Conservation (phyloP, 345 rosid species). For the Carallia pectinifolia region DNA sequence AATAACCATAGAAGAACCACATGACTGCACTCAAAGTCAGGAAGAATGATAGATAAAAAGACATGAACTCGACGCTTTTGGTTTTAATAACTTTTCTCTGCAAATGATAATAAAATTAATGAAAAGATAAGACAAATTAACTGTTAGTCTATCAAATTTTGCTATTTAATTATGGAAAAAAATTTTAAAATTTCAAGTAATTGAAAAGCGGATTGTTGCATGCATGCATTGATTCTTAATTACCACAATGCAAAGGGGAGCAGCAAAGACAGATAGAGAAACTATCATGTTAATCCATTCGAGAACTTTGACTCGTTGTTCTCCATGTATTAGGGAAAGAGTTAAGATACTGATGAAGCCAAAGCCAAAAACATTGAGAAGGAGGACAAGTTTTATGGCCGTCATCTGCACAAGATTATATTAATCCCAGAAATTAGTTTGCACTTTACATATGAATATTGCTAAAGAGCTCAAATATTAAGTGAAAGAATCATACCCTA, state of each 20-base stretch:
- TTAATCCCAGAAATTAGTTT: too few relatives aligned
- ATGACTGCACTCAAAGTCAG: conserved; percentile 78
- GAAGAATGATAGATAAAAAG: conserved; percentile 63
- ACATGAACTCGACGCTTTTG: conserved; percentile 85
- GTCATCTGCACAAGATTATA: conserved; percentile 36
- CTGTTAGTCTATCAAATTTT: too few relatives aligned
- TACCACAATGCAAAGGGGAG: conserved; percentile 86
- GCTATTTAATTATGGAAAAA: too few relatives aligned
- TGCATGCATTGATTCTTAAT: conserved; percentile 4
- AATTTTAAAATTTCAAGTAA: not conserved
- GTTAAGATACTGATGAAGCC: conserved; percentile 47
- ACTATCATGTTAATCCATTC: conserved; percentile 83
- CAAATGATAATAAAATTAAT: not conserved
- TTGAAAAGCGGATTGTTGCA: not conserved
- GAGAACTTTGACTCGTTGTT: conserved; percentile 40
- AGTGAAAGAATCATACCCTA: conserved; percentile 6
- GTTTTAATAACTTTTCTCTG: conserved; percentile 88
- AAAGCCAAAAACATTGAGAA: conserved; percentile 58
- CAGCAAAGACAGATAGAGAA: conserved; percentile 63
- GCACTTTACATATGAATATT: not conserved
- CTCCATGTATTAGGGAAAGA: conserved; percentile 39
- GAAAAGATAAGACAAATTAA: not conserved
- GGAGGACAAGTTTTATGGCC: conserved; percentile 46
- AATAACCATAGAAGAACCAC: conserved; percentile 90
- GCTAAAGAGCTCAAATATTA: not conserved